A percentile compares a stretch with the other conserved stretches of the same genome.
Evolutionary conservation across 2,329 filamentous ascomycete genomes (phyloP).

Genomic region (Epichloe scottii): DNA sequence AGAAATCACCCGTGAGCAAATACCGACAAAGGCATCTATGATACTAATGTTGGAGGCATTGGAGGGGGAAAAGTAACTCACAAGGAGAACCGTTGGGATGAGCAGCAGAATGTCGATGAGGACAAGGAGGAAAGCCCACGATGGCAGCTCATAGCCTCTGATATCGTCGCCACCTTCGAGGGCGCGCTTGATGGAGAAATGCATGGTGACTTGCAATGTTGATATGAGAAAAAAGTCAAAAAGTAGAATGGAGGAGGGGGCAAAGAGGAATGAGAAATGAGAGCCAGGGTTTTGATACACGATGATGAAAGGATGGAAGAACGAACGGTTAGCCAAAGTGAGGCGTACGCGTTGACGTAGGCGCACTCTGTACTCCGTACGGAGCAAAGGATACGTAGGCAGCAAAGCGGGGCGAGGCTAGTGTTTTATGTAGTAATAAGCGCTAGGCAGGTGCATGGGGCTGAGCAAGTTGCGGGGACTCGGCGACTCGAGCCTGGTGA

Average conservation of each 20-base stretch:
- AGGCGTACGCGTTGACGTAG: neutral
- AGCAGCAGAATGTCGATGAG: constrained; percentile 30
- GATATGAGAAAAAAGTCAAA: neutral
- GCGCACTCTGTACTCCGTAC: neutral
- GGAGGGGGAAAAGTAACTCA: constrained; percentile 17
- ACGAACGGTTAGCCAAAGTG: neutral
- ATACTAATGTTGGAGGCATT: too few species aligned
- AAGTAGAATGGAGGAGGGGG: neutral
- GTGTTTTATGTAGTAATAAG: too few species aligned
- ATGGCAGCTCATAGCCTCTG: constrained; percentile 19
- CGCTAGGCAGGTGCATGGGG: too few species aligned
- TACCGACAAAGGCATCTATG: too few species aligned
- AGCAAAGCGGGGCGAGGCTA: neutral
- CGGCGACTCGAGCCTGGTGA: too few species aligned
- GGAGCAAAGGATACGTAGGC: neutral
- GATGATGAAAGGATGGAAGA: neutral
- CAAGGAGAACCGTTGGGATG: constrained; percentile 30
- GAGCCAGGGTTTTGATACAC: neutral
- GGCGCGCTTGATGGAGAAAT: constrained; percentile 20
- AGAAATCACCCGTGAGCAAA: too few species aligned
- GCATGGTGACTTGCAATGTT: constrained; percentile 4
- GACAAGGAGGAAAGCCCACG: constrained; percentile 28
- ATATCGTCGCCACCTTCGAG: constrained; percentile 14
- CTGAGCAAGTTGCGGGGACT: too few species aligned
- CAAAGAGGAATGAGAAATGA: neutral